phyloP scores from a whole-genome alignment of 441 rosid species.

The Mallotus japonicus region DNA sequence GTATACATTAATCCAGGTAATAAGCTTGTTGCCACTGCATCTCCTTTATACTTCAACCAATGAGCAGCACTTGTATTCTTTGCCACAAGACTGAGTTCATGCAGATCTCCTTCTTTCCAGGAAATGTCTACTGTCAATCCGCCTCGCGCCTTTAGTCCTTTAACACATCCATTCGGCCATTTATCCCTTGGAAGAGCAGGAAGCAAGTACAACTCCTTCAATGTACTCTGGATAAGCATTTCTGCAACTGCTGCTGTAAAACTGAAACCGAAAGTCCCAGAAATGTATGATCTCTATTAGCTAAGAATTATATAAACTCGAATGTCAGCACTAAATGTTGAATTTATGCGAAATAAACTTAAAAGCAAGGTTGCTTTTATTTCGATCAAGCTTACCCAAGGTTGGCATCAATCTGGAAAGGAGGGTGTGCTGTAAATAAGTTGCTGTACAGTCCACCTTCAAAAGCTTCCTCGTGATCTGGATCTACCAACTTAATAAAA shows the following conservation, averaged over 20 bases:
- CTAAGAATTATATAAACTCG: no score
- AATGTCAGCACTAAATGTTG: no score
- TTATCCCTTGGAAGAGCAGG: constrained; percentile 82
- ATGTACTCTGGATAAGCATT: constrained; percentile 83
- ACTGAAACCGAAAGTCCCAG: constrained; percentile 35
- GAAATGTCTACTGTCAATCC: constrained; percentile 57
- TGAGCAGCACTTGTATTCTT: constrained; percentile 32
- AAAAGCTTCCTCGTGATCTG: constrained; percentile 49
- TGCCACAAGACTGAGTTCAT: constrained; percentile 52
- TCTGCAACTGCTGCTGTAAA: constrained; percentile 83
- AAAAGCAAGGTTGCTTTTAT: no score
- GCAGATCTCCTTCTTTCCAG: constrained; percentile 80
- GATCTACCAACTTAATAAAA: constrained; percentile 69
- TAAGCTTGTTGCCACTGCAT: constrained; percentile 31
- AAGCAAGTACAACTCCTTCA: constrained; percentile 65
- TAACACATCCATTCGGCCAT: constrained; percentile 69
- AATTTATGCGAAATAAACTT: no score
- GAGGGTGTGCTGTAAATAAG: constrained; percentile 93
- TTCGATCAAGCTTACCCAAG: constrained; percentile 59
- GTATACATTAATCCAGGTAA: constrained; percentile 47
- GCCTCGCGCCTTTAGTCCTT: constrained; percentile 81
- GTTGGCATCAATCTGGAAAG: constrained; percentile 93
- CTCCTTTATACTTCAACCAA: constrained; percentile 57
- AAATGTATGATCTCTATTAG: no score
- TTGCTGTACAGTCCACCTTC: constrained; percentile 89